Base-by-base conservation (phyloP, 352 stramenopile species). In the Blastocystis sp. region DNA sequence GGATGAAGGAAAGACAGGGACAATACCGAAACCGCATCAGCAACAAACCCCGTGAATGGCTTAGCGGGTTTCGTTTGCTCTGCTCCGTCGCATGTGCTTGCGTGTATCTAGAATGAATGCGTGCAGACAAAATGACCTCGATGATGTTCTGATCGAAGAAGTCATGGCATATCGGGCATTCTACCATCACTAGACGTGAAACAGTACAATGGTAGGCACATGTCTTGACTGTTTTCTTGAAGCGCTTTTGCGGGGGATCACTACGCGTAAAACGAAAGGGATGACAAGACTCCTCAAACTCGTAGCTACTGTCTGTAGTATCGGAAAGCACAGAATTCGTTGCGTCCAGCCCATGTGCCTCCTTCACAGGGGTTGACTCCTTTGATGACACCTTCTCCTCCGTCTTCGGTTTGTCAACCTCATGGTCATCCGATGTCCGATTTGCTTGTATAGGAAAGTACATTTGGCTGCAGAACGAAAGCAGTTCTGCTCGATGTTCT, bases 111-210 rank as follows among this genome's bases (percentile, higher is more conserved):
- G 11, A 23, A 23, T 84, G 17, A 70, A 69, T 21, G 4, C 1
- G 11, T 28, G n/a, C 43, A 19, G 11, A 43, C 52, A 69, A 2
- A 19, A 17, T 5, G 67, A 84, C 74, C 66, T 84, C 74, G n/a
- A 84, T 84, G n/a, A 48, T 56, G 40, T 28, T 7, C 41, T 84
- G 74, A 38, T 28, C 17, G 52, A 84, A 84, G 53, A 70, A 84
- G 9, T 84, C 56, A 59, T 59, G 52, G 61, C 74, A 84, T 23
- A 84, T 38, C 17, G 74, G 74, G 69, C 74, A 84, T 43, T 84
- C 74, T 34, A 56, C 48, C 48, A 56, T 56, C 48, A 56, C 48
- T 56, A 56, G 5, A 17, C 5, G 5, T 17, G 5, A 14, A 56
- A 14, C 5, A 56, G 48, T 56, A 56, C 14, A 56, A 14, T 14